phyloP scores from a whole-genome alignment of 305 asterid species.

The Ilex paraguariensis region DNA sequence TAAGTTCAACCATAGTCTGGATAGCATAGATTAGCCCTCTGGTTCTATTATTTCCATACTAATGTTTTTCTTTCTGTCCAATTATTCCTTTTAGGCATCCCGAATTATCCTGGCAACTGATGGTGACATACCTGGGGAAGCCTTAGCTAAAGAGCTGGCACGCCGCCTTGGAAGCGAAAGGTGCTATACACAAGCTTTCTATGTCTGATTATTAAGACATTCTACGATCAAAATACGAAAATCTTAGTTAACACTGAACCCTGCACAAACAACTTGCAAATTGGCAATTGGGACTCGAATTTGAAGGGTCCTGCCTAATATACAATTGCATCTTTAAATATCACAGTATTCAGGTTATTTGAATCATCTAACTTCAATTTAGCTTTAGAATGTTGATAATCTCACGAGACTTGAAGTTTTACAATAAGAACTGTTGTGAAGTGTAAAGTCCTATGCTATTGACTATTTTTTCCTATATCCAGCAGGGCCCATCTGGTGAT shows the following conservation, averaged over 20 bases:
- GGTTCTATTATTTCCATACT: too few relatives aligned
- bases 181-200: slow-evolving; percentile 20
- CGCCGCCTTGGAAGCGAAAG: slow-evolving; percentile 79
- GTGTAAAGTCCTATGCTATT: not conserved
- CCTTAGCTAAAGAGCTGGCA: slow-evolving; percentile 75
- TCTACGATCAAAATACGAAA: not conserved
- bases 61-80: not conserved
- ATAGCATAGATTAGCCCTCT: not conserved
- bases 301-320: not conserved
- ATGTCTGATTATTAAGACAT: not conserved
- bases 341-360: not conserved
- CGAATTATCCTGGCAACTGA: slow-evolving; percentile 75
- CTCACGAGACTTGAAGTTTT: too few relatives aligned
- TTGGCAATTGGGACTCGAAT: too few relatives aligned
- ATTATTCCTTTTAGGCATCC: slow-evolving; percentile 32
- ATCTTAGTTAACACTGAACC: not conserved
- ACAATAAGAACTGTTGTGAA: too few relatives aligned
- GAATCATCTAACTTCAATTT: too few relatives aligned
- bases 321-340: not conserved
- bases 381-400: too few relatives aligned
- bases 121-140: slow-evolving; percentile 62
- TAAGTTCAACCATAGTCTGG: not conserved
- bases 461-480: too few relatives aligned
- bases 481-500: too few relatives aligned
- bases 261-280: too few relatives aligned